A percentile compares a stretch with the other conserved stretches of the same genome.
phyloP scores from a whole-genome alignment of 2,329 filamentous ascomycete species.

The Claviceps fusiformis region DNA sequence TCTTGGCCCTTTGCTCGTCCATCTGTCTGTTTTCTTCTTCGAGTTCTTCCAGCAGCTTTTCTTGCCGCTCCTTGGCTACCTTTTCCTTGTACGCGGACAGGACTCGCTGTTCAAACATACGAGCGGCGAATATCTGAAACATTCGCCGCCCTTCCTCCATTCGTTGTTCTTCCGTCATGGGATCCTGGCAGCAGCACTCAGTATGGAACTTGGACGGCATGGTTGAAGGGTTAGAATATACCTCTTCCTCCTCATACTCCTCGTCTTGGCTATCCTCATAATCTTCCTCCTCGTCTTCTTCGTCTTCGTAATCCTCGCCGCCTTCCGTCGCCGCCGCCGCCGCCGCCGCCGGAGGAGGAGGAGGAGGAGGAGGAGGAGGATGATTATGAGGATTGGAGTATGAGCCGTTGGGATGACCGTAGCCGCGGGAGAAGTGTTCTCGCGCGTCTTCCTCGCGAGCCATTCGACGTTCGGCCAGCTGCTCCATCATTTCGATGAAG shows the following conservation, averaged over 20 bases:
- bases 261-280: conserved; percentile 50
- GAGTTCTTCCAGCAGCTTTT: conserved; percentile 80
- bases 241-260: conserved; percentile 70
- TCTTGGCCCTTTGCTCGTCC: conserved; percentile 76
- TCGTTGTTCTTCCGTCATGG: conserved; percentile 94
- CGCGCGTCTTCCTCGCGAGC: conserved; percentile 80
- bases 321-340: conserved; percentile 35
- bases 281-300: conserved; percentile 48
- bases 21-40: conserved; percentile 70
- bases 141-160: conserved; percentile 98
- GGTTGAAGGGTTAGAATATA: conserved; percentile 33
- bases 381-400: conserved; percentile 53
- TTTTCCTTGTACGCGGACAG: conserved; percentile 96
- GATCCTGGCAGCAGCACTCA: conserved; percentile 53
- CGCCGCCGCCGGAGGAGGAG: background rate
- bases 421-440: conserved; percentile 46
- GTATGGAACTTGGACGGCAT: conserved; percentile 27
- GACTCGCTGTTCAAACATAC: conserved; percentile 98
- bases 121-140: conserved; percentile 98
- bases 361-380: conserved; percentile 37
- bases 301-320: conserved; percentile 54
- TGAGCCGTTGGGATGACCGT: conserved; percentile 47
- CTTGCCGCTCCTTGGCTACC: conserved; percentile 82
- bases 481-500: conserved; percentile 99
- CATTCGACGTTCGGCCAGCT: conserved; percentile 94